These are phyloP conservation scores for Apiospora arundinis DNA, from an alignment of 2,329 filamentous ascomycete species.

Conservation along the genomic window DNA sequence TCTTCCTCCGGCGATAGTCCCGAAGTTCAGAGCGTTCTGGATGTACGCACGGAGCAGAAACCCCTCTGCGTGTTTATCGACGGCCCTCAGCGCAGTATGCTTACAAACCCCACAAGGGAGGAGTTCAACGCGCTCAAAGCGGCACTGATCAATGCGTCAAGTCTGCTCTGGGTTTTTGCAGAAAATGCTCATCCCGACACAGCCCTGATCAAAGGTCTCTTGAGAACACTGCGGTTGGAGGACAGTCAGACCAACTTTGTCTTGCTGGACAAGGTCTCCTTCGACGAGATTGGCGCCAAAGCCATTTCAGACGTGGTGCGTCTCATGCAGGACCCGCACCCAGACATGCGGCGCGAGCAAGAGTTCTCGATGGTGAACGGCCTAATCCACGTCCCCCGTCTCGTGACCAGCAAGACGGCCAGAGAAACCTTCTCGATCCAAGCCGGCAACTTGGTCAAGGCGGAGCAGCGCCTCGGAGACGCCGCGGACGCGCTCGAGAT, in stretches of 20 bases:
- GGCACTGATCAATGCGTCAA: constrained; percentile 17
- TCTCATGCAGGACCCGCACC: constrained; percentile 25
- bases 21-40: constrained; percentile 17
- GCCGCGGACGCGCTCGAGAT: constrained; percentile 30
- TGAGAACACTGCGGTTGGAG: constrained; percentile 29
- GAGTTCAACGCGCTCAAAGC: constrained; percentile 24
- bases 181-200: constrained; percentile 23
- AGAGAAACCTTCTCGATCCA: constrained; percentile 28
- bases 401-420: constrained; percentile 21
- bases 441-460: constrained; percentile 26
- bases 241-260: constrained; percentile 22
- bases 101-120: constrained; percentile 22
- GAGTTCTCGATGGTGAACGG: constrained; percentile 17
- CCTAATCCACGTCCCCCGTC: constrained; percentile 26
- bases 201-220: constrained; percentile 26
- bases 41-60: neutral
- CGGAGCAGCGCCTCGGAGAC: constrained; percentile 32
- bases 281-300: constrained; percentile 18
- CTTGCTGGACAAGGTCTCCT: constrained; percentile 27
- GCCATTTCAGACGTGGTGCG: constrained; percentile 17
- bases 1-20: neutral
- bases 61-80: constrained; percentile 28
- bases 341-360: no score
- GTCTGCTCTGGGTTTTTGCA: constrained; percentile 26
- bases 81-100: constrained; percentile 19